phyloP scores from a whole-genome alignment of 1,139 yeast genomes.

The Lodderomyces theae region DNA sequence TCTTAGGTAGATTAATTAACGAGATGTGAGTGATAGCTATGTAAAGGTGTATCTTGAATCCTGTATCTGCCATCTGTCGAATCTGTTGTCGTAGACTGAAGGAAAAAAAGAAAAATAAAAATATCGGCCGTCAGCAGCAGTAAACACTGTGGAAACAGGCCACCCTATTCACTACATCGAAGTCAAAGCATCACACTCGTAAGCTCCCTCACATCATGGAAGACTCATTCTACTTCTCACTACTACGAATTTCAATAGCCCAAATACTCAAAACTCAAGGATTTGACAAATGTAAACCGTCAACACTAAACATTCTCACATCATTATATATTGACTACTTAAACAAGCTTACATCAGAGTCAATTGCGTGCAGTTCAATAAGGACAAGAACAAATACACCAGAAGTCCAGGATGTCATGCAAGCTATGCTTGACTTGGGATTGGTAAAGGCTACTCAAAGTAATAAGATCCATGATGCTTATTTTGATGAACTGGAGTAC shows the following conservation, averaged over 20 bases:
- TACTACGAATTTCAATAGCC: conserved; percentile 61
- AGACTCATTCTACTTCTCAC: conserved; percentile 51
- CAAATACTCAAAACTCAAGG: conserved; percentile 71
- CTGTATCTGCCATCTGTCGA: no score
- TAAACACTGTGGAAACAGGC: no score
- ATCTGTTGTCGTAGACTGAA: no score
- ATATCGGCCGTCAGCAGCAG: no score
- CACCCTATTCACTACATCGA: no score
- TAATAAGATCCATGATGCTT: conserved; percentile 18
- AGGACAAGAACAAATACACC: conserved; percentile 24
- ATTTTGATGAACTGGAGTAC: conserved; percentile 19
- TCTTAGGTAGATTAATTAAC: no score
- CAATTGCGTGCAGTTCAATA: conserved; percentile 25
- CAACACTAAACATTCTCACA: conserved; percentile 58
- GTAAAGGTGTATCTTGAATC: no score
- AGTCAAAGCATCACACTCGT: no score
- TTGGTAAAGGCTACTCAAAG: conserved; percentile 42
- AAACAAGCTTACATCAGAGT: conserved; percentile 40
- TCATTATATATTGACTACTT: conserved; percentile 61
- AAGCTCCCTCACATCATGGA: conserved; percentile 20
- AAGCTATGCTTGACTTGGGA: conserved; percentile 57
- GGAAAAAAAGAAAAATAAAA: no score
- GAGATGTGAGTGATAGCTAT: no score
- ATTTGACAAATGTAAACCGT: conserved; percentile 66
- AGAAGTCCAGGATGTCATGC: conserved; percentile 56